Evolutionary conservation across 768 basidiomycete species (phyloP), one percentile per base, ranked within the genome.

Genomic region (Mrakia gelida): DNA sequence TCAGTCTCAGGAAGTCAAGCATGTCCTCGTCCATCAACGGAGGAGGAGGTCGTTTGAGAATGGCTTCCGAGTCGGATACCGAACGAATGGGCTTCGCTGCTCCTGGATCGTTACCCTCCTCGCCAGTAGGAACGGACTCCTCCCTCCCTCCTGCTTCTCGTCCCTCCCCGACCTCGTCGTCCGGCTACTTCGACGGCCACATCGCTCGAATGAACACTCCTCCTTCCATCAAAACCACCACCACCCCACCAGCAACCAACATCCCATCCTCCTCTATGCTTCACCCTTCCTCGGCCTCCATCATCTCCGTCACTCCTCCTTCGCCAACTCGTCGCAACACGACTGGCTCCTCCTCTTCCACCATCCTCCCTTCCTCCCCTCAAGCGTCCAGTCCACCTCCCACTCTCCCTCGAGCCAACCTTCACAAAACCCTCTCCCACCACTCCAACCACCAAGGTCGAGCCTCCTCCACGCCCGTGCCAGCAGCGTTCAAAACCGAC

Each of bases 231-330:
- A 30, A 13, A 21, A 49, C 16, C 6, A 28, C 34, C 28, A 10
- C 63, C 21, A 21, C 65, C 16, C 28, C 63, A 5, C 23, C 45
- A 52, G n/a, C 65, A 38, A 38, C 15, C 45, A 45, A 15, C 49
- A n/a, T 49, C 18, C 23, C 30, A 28, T 3, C 43, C 16, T 30
- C 11, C 23, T 21, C 43, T 10, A 54, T 54, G 6, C 63, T 67
- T 11, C 67, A 65, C 54, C 63, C 75, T 11, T 75, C 75, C 34
- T 54, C 75, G 23, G 49, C 75, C 18, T 75, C 75, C 38, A n/a
- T n/a, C 45, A 63, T 34, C 28, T 30, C 30, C n/a, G 45, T 62
- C 21, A 63, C 59, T 0, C 67, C 71, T 30, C 45, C 59, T 11
- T 71, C 56, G 16, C 71, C 41, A 11, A 45, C 71, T 8, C 61